Conservation (phyloP, 192 early-diverging fungal species). For the Fimicolochytrium jonesii region DNA sequence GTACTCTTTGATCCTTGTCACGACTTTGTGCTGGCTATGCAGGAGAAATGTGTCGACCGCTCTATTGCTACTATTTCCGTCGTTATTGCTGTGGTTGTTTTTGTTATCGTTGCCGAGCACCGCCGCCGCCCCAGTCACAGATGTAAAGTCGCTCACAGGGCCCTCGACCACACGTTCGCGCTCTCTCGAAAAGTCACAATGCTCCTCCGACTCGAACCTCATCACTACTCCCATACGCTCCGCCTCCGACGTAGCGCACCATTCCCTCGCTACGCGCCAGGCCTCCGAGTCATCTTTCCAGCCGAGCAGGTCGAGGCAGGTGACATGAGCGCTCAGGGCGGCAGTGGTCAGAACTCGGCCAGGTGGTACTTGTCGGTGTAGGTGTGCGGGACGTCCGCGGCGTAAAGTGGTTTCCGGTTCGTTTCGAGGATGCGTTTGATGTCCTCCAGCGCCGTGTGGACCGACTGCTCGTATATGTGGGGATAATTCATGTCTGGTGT, state of each 20-base stretch:
- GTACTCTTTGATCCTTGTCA: conserved; percentile 1
- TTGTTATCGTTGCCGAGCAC: no score
- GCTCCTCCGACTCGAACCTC: conserved; percentile 16
- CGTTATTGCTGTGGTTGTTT: no score
- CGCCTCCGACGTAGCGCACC: background rate
- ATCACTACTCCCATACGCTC: background rate
- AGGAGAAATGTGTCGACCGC: no score
- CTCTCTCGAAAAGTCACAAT: conserved; percentile 20
- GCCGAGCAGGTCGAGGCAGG: conserved; percentile 20
- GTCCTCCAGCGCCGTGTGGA: no score
- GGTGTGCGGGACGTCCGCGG: conserved; percentile 13
- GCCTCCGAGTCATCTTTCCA: background rate
- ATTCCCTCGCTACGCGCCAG: background rate
- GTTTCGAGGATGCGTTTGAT: no score
- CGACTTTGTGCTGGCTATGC: background rate
- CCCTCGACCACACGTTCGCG: no score
- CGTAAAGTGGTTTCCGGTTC: no score
- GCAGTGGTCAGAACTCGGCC: conserved; percentile 12
- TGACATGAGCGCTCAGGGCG: conserved; percentile 10
- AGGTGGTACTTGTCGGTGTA: conserved; percentile 30
- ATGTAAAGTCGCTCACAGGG: no score
- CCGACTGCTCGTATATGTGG: no score
- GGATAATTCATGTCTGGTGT: no score
- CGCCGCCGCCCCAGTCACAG: no score
- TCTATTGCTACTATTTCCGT: no score